Evolutionary conservation across 2,329 filamentous ascomycete species (phyloP), one percentile per base, ranked within the genome.

Genomic region (Scedosporium dehoogii): DNA sequence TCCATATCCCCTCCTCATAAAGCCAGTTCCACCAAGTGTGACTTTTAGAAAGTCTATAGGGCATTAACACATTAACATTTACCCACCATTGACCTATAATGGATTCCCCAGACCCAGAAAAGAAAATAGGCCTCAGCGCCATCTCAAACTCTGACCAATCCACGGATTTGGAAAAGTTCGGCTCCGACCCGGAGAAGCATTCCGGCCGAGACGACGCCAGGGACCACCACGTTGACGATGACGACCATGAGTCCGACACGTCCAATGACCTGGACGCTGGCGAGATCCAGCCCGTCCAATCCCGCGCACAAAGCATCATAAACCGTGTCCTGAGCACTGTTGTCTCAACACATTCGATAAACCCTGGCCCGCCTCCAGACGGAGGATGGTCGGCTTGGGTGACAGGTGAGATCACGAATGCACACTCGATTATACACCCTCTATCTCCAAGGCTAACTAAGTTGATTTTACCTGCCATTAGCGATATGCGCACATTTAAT

Each of bases 301-400:
- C 63, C 3, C 59, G 64, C 33, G 21, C 64, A 9, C 41, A 62
- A n/a, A 67, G 71, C 16, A 66, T 73, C 0, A 55, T 78, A 1
- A 70, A 67, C 60, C 73, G 76, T 1, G 74, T 77, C 4, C 63
- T 79, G 12, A 80, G 76, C 64, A 70, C 73, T 16, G 73, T 75
- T 3, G 76, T 74, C 18, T 75, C 76, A 1, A 74, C 70, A 44
- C 75, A 75, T 1, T 77, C 72, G 56, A 68, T 71, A 58, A 73
- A 77, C 46, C 76, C 76, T 0, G 76, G 77, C 0, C 79, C 80
- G 21, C 79, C 81, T 1, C 81, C 81, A 0, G 79, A 84, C 29
- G 81, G 80, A 3, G 81, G 81, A 0, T 67, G 70, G 59, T 67
- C 70, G 23, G 80, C 81, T 0, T 84, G 81, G 81, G 65, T 74